These are phyloP conservation scores for Backusella liffmaniae DNA, from an alignment of 192 early-diverging fungal species.

Conservation along the genomic window DNA sequence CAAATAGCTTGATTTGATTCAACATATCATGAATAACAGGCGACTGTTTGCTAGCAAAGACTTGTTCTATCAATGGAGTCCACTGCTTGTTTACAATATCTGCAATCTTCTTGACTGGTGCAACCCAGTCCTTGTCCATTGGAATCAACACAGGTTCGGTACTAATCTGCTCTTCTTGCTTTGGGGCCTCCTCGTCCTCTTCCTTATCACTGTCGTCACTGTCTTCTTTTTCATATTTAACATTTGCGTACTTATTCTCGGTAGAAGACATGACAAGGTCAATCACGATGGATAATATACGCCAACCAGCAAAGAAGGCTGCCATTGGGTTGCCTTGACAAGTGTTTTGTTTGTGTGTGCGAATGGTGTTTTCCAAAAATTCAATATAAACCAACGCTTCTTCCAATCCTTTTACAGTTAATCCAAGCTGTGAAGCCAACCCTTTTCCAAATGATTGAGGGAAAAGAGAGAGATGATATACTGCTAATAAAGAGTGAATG, in stretches of 20 bases:
- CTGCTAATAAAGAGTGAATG: constrained; percentile 26
- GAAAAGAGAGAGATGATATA: constrained; percentile 31
- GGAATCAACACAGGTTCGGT: not conserved
- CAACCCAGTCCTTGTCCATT: constrained; percentile 9
- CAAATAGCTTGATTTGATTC: constrained; percentile 6
- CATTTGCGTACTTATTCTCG: constrained; percentile 17
- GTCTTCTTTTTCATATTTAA: not conserved
- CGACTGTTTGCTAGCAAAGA: not conserved
- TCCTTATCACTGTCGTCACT: not conserved
- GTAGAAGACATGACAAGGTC: constrained; percentile 25
- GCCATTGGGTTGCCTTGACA: constrained; percentile 25
- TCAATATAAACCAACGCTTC: constrained; percentile 31
- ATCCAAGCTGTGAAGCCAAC: constrained; percentile 15
- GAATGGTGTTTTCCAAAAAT: constrained; percentile 20
- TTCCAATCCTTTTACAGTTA: constrained; percentile 23
- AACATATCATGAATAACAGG: constrained; percentile 14
- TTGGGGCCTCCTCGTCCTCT: not conserved
- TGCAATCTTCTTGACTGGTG: not conserved
- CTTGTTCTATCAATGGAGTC: constrained; percentile 8
- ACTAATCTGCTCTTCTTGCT: not conserved
- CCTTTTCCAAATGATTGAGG: constrained; percentile 32
- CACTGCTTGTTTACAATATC: constrained; percentile 10
- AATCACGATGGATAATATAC: constrained; percentile 19
- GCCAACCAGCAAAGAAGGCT: constrained; percentile 36
- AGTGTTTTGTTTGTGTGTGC: not conserved